These are phyloP conservation scores for Hypholoma sublateritium DNA, from an alignment of 768 basidiomycete species.

Conservation along the genomic window DNA sequence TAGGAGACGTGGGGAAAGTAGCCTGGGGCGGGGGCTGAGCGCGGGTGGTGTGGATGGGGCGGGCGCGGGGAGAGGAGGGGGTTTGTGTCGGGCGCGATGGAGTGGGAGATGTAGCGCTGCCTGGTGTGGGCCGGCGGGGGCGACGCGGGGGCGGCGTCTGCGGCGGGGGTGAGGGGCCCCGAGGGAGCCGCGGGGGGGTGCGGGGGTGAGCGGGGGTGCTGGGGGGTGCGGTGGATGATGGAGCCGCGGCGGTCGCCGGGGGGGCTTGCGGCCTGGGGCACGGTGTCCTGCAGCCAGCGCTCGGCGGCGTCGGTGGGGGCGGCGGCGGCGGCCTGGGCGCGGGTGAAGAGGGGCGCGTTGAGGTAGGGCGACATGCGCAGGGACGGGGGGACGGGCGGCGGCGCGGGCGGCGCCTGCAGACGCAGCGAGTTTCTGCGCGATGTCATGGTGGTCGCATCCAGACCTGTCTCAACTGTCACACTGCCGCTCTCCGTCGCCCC, in stretches of 20 bases:
- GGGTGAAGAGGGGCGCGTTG: constrained; percentile 49
- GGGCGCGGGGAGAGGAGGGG: constrained; percentile 8
- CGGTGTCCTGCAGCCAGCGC: constrained; percentile 64
- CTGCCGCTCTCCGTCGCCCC: too few relatives aligned
- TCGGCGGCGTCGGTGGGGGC: constrained; percentile 52
- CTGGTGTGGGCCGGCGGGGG: neutral
- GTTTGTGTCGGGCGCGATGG: constrained; percentile 18
- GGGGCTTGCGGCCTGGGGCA: constrained; percentile 33
- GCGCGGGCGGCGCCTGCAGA: constrained; percentile 30
- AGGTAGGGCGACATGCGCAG: constrained; percentile 57
- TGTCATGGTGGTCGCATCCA: constrained; percentile 6
- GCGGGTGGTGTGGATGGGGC: neutral
- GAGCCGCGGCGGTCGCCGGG: constrained; percentile 17
- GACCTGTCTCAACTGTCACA: too few relatives aligned
- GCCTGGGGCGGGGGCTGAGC: neutral
- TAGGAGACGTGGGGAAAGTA: neutral
- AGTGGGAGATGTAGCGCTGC: constrained; percentile 13
- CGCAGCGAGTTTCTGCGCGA: constrained; percentile 38
- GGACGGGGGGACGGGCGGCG: constrained; percentile 58
- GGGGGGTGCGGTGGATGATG: constrained; percentile 7
- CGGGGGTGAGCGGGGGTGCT: neutral
- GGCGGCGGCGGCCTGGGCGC: constrained; percentile 28
- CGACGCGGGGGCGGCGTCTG: neutral
- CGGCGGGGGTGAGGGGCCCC: constrained; percentile 1
- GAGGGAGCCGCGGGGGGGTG: neutral